phyloP scores from a whole-genome alignment of 495 filamentous ascomycete species.

The Penicillium turbatum region DNA sequence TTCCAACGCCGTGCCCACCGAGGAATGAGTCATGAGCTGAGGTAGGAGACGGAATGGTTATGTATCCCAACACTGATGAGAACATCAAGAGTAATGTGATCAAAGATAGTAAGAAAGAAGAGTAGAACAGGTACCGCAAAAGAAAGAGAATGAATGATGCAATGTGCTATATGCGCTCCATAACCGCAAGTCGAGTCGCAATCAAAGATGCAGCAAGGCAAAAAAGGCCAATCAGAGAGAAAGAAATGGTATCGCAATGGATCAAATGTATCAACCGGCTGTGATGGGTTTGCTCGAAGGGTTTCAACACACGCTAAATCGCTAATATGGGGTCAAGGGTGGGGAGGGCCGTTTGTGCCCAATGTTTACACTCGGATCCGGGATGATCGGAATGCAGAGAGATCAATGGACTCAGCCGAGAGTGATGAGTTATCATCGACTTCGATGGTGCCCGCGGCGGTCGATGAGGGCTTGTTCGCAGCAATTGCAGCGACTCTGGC shows the following conservation, averaged over 20 bases:
- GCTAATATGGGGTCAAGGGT: slow-evolving; percentile 13
- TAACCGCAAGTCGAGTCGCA: background rate
- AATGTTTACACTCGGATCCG: slow-evolving; percentile 25
- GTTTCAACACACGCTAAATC: slow-evolving; percentile 26
- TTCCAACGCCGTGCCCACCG: slow-evolving; percentile 22
- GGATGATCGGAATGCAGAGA: slow-evolving; percentile 39
- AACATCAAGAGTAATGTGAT: background rate
- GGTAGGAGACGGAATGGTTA: slow-evolving; percentile 18
- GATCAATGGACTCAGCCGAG: slow-evolving; percentile 40
- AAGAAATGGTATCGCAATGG: slow-evolving; percentile 10
- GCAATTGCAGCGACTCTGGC: slow-evolving; percentile 18
- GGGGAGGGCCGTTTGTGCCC: background rate
- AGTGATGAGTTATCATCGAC: slow-evolving; percentile 38
- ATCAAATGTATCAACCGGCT: slow-evolving; percentile 13
- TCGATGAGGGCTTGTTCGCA: slow-evolving; percentile 13
- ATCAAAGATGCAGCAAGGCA: slow-evolving; percentile 4
- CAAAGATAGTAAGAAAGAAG: slow-evolving; percentile 1
- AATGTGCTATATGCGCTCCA: background rate
- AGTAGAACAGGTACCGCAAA: background rate
- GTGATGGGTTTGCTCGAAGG: slow-evolving; percentile 20
- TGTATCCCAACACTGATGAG: background rate
- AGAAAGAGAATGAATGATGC: background rate
- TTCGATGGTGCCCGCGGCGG: slow-evolving; percentile 32
- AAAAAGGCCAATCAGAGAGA: slow-evolving; percentile 3
- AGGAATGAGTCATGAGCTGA: slow-evolving; percentile 13